Percentiles rank a stretch among this genome's conserved stretches.
phyloP scores from a whole-genome alignment of 495 filamentous ascomycete genomes.

The Wilcoxina mikolae region DNA sequence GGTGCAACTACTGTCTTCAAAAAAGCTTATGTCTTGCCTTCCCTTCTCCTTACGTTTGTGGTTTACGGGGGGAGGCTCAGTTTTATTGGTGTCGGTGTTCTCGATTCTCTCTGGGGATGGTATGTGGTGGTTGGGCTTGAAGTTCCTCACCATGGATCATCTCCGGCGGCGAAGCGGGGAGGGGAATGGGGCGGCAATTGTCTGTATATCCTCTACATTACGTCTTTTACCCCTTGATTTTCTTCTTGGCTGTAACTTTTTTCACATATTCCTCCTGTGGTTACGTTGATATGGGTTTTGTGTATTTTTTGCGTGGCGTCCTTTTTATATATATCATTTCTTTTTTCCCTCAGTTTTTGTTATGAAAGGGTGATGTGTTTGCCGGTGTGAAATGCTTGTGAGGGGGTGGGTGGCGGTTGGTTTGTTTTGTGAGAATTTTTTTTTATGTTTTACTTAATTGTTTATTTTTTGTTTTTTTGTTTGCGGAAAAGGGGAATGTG shows the following conservation, averaged over 20 bases:
- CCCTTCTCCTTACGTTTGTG: background rate
- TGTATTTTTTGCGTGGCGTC: background rate
- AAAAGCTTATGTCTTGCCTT: background rate
- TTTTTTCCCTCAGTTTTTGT: background rate
- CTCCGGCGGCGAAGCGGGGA: background rate
- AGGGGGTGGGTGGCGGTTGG: no score
- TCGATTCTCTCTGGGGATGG: background rate
- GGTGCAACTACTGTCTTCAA: background rate
- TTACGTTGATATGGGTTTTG: background rate
- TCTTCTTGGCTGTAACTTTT: background rate
- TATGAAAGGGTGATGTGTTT: no score
- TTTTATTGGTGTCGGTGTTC: conserved; percentile 4
- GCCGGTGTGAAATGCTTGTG: no score
- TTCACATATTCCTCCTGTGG: background rate
- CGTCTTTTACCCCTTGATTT: background rate
- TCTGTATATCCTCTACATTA: background rate
- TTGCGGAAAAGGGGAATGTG: background rate
- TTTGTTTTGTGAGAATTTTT: no score
- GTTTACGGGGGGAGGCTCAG: background rate
- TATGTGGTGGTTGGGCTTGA: background rate
- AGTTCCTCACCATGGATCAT: background rate
- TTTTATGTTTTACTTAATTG: no score
- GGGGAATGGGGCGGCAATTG: background rate
- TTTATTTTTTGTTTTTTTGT: no score
- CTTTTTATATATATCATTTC: background rate